A percentile compares a stretch with the other conserved stretches of the same genome.
Conservation (phyloP, 768 basidiomycete species). For the Suillus tomentosus region DNA sequence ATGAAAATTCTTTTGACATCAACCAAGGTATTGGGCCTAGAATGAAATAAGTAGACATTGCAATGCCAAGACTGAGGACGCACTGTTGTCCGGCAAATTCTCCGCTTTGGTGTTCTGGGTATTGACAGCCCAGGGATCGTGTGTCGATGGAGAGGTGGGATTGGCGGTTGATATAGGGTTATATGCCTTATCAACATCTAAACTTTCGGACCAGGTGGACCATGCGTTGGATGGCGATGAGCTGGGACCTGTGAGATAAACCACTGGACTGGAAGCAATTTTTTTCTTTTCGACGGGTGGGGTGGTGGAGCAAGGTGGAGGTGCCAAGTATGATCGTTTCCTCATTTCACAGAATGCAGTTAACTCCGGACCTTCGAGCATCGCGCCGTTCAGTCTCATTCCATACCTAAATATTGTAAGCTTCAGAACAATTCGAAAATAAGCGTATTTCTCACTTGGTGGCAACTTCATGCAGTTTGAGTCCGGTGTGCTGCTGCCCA, state of each 20-base stretch:
- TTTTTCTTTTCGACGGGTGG: background rate
- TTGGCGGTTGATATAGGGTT: background rate
- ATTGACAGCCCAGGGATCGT: background rate
- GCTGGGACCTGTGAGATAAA: background rate
- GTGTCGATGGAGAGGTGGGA: background rate
- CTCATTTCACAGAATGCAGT: background rate
- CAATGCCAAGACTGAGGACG: background rate
- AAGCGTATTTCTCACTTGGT: too few species aligned
- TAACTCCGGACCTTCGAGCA: background rate
- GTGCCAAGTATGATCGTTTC: background rate
- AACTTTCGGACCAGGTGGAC: background rate
- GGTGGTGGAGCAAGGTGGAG: background rate
- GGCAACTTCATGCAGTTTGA: too few species aligned
- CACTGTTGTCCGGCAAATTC: background rate
- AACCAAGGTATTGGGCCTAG: background rate
- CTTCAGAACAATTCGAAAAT: too few species aligned
- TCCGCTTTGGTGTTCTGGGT: background rate
- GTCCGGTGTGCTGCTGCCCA: too few species aligned
- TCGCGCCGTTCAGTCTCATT: background rate
- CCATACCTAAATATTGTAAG: background rate
- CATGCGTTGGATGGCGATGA: background rate
- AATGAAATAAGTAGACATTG: background rate
- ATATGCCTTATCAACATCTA: conserved; percentile 1
- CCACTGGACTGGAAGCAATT: background rate
- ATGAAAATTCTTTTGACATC: background rate